A percentile compares a stretch with the other conserved stretches of the same genome.
Conservation (phyloP, 2,329 filamentous ascomycete genomes). For the Cladosporium sp. region DNA sequence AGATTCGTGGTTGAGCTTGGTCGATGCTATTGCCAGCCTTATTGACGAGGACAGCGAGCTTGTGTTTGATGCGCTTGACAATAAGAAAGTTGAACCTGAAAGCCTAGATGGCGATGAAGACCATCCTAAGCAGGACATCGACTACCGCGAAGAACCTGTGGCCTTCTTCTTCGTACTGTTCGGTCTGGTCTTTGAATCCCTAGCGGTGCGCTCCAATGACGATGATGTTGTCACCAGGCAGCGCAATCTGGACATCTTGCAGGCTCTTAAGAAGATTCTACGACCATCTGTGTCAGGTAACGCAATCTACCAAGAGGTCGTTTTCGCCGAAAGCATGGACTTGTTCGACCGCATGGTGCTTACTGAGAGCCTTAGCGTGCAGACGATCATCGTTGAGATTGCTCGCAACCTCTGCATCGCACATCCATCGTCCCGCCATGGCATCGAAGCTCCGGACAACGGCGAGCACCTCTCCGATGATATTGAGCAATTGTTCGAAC, state of each 20-base stretch:
- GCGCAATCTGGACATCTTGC: slow-evolving; percentile 68
- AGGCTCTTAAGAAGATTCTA: slow-evolving; percentile 89
- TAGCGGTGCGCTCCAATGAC: slow-evolving; percentile 73
- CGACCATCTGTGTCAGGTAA: slow-evolving; percentile 92
- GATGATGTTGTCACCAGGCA: slow-evolving; percentile 30
- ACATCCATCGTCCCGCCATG: slow-evolving; percentile 79
- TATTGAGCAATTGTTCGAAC: slow-evolving; percentile 94
- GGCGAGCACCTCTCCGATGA: slow-evolving; percentile 83
- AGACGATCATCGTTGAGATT: slow-evolving; percentile 90
- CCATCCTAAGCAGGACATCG: slow-evolving; percentile 63
- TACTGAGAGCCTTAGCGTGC: slow-evolving; percentile 83
- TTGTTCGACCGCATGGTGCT: slow-evolving; percentile 86
- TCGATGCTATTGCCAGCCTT: slow-evolving; percentile 93
- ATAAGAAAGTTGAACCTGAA: slow-evolving; percentile 49
- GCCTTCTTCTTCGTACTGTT: slow-evolving; percentile 99
- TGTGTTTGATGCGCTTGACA: slow-evolving; percentile 93
- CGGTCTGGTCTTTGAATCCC: slow-evolving; percentile 90
- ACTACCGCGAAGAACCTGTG: slow-evolving; percentile 95
- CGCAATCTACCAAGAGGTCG: slow-evolving; percentile 90
- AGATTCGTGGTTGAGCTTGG: slow-evolving; percentile 91
- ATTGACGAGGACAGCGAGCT: slow-evolving; percentile 98
- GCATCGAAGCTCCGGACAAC: slow-evolving; percentile 26
- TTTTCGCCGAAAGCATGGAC: slow-evolving; percentile 97
- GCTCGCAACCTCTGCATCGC: slow-evolving; percentile 83
- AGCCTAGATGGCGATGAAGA: slow-evolving; percentile 14